Base-by-base conservation (phyloP, 495 filamentous ascomycete genomes). In the Copromyces sp. region DNA sequence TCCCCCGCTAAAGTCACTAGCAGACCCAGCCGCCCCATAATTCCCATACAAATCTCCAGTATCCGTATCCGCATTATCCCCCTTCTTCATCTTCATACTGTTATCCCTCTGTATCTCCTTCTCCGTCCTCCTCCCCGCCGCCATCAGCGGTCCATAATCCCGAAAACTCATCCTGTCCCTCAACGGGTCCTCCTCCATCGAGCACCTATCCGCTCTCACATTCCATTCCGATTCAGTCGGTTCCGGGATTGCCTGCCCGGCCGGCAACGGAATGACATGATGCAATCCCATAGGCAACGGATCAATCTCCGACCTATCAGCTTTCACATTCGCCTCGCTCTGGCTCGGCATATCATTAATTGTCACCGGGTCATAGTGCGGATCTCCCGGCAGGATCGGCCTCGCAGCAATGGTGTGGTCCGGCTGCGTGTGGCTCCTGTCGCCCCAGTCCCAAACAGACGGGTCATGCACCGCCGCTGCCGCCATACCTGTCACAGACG, bases 281-380 rank as follows among this genome's bases (percentile, higher is more conserved):
- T 79, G 78, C 71, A 74, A 44, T 3, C 44, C 73, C n/a, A 73
- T 70, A 44, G 73, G 75, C 39, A 80, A 71, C 6, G 77, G 78
- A 37, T 65, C 53, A 37, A 65, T 65, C 6, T 75, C 74, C 3
- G 59, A 68, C 17, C 78, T 73, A 32, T 80, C 78, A 37, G 78
- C 78, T 11, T 69, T 73, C 1, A 80, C 78, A 38, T 79, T 70
- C 7, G 74, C 78, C 70, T 80, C 78, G 73, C 73, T 75, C 68
- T 76, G 72, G 40, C 77, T 79, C 17, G 78, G 77, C 69, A 79
- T 79, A 14, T 39, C 74, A 39, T 79, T 76, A 39, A 80, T 65
- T 2, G 53, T 65, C 1, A 65, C 29, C 29, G 53, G 53, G 4
- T 65, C 53, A 2, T 65, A 65, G 0, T 65, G 12, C 29, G 32